Conservation (phyloP, 495 filamentous ascomycete genomes). For the Coniosporium apollinis region DNA sequence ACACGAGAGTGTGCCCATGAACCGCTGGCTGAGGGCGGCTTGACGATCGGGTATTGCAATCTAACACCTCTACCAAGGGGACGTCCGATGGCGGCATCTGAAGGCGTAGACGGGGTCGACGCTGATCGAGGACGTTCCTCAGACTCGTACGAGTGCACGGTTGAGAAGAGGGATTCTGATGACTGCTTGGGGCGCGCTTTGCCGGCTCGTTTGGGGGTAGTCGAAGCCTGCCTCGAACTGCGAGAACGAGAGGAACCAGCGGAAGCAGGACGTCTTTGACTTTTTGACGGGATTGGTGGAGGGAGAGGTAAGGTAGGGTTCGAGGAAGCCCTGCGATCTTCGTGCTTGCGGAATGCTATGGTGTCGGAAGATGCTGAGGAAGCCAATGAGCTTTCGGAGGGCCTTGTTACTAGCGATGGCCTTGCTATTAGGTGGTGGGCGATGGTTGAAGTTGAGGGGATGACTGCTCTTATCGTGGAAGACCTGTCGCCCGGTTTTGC, state of each 20-base stretch:
- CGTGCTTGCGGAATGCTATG: slow-evolving; percentile 2
- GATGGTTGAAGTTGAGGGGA: slow-evolving; percentile 12
- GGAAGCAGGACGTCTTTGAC: slow-evolving; percentile 10
- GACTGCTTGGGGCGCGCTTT: slow-evolving; percentile 11
- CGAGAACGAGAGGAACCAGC: no score
- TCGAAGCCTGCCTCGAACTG: slow-evolving; percentile 6
- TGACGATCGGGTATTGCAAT: slow-evolving; percentile 17
- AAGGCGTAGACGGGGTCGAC: slow-evolving; percentile 11
- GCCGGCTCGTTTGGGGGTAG: slow-evolving; percentile 11
- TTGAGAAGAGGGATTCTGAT: slow-evolving; percentile 13
- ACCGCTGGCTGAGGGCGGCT: slow-evolving; percentile 15
- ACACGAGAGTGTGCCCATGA: slow-evolving; percentile 16
- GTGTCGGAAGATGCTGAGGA: slow-evolving; percentile 15
- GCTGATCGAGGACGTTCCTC: slow-evolving; percentile 3
- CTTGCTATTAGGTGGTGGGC: slow-evolving; percentile 2
- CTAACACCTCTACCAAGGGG: slow-evolving; percentile 14
- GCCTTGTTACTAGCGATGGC: slow-evolving; percentile 13
- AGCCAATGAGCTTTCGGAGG: slow-evolving; percentile 17
- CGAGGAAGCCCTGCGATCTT: slow-evolving; percentile 9
- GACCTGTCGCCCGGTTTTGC: neutral
- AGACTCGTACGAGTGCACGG: slow-evolving; percentile 5
- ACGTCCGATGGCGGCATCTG: slow-evolving; percentile 13
- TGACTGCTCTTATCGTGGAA: slow-evolving; percentile 15
- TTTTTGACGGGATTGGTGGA: neutral
- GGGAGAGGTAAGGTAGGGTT: slow-evolving; percentile 3